Base-by-base conservation (phyloP, 1,284 basidiomycete genomes). In the Leccinum solheimii region DNA sequence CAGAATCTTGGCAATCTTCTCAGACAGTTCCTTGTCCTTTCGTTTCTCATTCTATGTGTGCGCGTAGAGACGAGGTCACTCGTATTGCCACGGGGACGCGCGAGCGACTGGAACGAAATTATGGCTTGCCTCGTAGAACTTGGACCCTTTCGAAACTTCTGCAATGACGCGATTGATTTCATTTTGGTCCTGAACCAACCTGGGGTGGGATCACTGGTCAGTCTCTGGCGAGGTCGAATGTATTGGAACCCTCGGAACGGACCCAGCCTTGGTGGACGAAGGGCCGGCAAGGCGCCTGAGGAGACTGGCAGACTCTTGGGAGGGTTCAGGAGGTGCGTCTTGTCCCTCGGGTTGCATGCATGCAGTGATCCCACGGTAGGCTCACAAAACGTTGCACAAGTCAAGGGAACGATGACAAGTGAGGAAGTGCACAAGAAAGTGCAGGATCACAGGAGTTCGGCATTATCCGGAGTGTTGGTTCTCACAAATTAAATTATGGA, bases 141-240 rank as follows among this genome's bases (percentile, higher is more conserved):
- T 90, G 43, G 91, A 92, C 2, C 91, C 91, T 68, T 90, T 92
- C 1, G 90, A 92, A 16, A 83, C 90, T 60, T 92, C 89, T 2
- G 90, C 88, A 62, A 93, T 93, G 56, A 91, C 82, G 16, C 83
- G 84, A 67, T 92, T 93, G 43, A 92, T 90, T 71, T 90, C 90
- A 23, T 83, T 83, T 70, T 93, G 91, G 66, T 93, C 91, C 64
- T 85, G 86, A 9, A 89, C 82, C 60, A 93, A 81, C 56, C 90
- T 91, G 66, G 66, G 58, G 26, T 30, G 38, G 27, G 9, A 65
- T 72, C 59, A 70, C 61, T 26, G 9, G 66, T 72, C 59, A 70
- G 62, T 26, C 53, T 57, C 54, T 59, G 11, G 52, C 9, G 8
- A 34, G 23, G 21, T 49, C 10, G 7, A 14, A 21, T 21, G 53